These are phyloP conservation scores for Babesia sp. DNA, from an alignment of 169 alveolate species.

Conservation along the genomic window DNA sequence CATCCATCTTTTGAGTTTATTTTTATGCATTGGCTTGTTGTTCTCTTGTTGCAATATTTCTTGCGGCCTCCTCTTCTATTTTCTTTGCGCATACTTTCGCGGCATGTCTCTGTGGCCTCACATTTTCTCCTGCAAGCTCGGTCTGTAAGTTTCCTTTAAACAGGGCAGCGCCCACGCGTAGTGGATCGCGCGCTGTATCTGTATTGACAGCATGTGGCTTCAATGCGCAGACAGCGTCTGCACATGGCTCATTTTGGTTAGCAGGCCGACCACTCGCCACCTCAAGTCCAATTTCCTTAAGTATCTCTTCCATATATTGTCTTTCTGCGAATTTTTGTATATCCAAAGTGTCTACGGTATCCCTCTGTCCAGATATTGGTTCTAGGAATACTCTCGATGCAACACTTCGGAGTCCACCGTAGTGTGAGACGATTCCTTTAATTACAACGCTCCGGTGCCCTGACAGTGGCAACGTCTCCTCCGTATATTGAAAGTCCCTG, in stretches of 20 bases:
- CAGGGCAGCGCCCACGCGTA: neutral
- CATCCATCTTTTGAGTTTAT: neutral
- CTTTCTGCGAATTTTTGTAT: neutral
- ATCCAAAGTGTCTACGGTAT: slow-evolving; percentile 3
- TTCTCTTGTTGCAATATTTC: neutral
- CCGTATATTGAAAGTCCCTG: slow-evolving; percentile 40
- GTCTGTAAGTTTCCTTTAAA: neutral
- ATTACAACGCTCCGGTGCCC: slow-evolving; percentile 29
- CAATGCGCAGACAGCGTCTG: neutral
- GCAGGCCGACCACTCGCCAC: no score
- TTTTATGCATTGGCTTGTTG: neutral
- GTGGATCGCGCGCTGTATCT: neutral
- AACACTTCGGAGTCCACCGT: slow-evolving; percentile 34
- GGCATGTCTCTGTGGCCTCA: slow-evolving; percentile 56
- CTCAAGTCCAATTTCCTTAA: neutral
- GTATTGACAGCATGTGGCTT: neutral
- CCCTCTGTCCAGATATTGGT: slow-evolving; percentile 5
- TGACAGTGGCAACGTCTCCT: slow-evolving; percentile 42
- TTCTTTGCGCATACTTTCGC: slow-evolving; percentile 42
- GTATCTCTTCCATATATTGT: slow-evolving; percentile 11
- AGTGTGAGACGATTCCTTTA: slow-evolving; percentile 41
- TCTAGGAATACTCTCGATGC: slow-evolving; percentile 8
- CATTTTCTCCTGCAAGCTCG: neutral
- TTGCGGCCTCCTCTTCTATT: slow-evolving; percentile 30
- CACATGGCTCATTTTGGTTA: neutral